Evolutionary conservation across 129 eudicot genomes (phyloP), one percentile per base, ranked within the genome.

Genomic region (Chrysanthemum makinoi): DNA sequence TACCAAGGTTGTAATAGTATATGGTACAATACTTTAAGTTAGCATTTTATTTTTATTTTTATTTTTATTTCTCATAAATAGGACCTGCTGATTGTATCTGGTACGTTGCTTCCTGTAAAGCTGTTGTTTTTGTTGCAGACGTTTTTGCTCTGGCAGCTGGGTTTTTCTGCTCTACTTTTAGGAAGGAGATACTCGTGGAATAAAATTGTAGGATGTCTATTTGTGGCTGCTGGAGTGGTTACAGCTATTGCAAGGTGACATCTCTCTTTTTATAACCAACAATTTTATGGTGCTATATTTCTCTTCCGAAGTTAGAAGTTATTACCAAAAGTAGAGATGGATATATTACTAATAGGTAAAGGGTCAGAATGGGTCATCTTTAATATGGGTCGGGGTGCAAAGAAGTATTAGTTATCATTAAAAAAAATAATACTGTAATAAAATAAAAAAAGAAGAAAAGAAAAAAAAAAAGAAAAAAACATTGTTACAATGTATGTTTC

Each of bases 111-210:
- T 76, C 69, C 33, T 52, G 24, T 62, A 54, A 69, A 68, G n/a
- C 74, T 46, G 14, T 5, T 26, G 68, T 33, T n/a, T 77, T 59
- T 85, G 49, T 69, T 75, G 84, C 91, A 92, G 98, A 84, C 96
- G n/a, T 89, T 89, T 85, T 77, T 92, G 81, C 85, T 92, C 79
- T 92, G 98, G 98, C 98, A 92, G 65, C 79, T 92, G 74, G 82
- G 81, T 67, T 86, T 92, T 72, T 92, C 98, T 46, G 75, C 77
- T 44, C 67, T 92, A 68, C 62, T 92, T 69, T 69, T 92, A 20
- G 89, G 95, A 65, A 89, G 87, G 78, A 86, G 83, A 57, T 92
- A 92, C 81, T 75, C 96, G 4, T 78, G 80, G 82, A 86, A 81
- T 74, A 83, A 81, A 70, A 76, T 89, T 33, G 82, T 65, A 15